A percentile compares a stretch with the other conserved stretches of the same genome.
phyloP scores from a whole-genome alignment of 495 filamentous ascomycete genomes.

The Lasiosphaeria hispida region DNA sequence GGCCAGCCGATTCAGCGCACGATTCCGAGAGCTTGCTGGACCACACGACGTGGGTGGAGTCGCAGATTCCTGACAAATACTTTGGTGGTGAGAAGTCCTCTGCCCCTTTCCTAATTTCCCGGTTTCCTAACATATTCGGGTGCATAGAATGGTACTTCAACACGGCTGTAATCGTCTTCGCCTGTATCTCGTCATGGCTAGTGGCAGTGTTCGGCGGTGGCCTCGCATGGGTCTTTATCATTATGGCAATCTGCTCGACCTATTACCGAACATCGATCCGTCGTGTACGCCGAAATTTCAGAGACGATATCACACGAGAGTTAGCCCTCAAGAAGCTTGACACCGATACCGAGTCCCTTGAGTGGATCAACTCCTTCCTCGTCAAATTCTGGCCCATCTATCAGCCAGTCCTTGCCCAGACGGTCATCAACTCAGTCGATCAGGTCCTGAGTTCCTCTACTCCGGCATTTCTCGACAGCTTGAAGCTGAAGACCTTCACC shows the following conservation, averaged over 20 bases:
- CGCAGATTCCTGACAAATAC: constrained; percentile 80
- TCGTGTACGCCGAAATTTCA: constrained; percentile 90
- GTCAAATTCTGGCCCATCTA: constrained; percentile 99
- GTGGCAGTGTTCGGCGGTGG: constrained; percentile 86
- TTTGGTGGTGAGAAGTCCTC: constrained; percentile 66
- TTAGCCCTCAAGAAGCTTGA: constrained; percentile 86
- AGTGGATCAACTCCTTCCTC: constrained; percentile 99
- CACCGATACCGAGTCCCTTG: constrained; percentile 87
- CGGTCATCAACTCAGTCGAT: constrained; percentile 88
- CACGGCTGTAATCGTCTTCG: constrained; percentile 85
- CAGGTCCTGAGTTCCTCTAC: constrained; percentile 90
- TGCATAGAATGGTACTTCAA: constrained; percentile 96
- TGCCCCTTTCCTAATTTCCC: background rate
- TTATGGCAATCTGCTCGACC: constrained; percentile 88
- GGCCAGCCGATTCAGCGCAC: constrained; percentile 47
- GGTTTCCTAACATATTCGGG: constrained; percentile 10
- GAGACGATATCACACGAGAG: constrained; percentile 92
- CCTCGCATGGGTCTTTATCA: constrained; percentile 84
- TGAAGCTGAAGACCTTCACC: constrained; percentile 86
- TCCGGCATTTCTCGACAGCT: constrained; percentile 87
- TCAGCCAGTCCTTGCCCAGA: constrained; percentile 85
- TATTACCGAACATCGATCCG: constrained; percentile 97
- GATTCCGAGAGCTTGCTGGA: constrained; percentile 71
- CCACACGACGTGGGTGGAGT: constrained; percentile 84
- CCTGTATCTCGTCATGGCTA: constrained; percentile 87